phyloP scores from a whole-genome alignment of 148 eudicot species.

The Chenopodium suecicum region DNA sequence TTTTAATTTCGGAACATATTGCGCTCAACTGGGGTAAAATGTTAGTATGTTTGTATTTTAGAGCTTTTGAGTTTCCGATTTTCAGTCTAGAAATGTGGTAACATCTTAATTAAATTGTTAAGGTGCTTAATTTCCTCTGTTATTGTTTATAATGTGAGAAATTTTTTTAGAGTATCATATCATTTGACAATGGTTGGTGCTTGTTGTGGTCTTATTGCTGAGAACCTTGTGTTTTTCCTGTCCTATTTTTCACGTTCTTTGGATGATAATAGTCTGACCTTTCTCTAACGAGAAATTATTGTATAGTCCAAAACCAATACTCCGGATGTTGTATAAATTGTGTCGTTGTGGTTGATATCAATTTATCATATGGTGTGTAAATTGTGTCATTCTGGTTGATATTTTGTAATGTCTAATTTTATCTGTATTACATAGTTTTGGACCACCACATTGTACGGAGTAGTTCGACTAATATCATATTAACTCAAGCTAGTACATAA shows the following conservation, averaged over 20 bases:
- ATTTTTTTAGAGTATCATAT: no score
- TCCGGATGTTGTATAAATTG: neutral
- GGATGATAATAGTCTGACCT: neutral
- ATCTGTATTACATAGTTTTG: neutral
- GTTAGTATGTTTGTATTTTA: no score
- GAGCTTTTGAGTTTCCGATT: neutral
- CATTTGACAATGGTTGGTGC: neutral
- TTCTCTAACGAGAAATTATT: neutral
- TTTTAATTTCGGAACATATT: no score
- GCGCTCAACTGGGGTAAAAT: no score
- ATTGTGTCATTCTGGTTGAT: neutral
- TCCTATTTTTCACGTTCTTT: neutral
- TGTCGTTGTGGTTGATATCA: neutral
- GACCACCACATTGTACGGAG: slow-evolving; percentile 43
- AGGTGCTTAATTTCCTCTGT: neutral
- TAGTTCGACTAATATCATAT: neutral
- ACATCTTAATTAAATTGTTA: neutral
- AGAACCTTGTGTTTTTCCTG: neutral
- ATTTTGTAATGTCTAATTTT: neutral
- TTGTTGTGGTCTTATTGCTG: neutral
- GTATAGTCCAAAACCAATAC: neutral
- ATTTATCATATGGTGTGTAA: neutral
- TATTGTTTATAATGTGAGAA: no score
- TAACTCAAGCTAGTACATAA: no score
- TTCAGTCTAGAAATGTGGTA: neutral